Evolutionary conservation across 108 stramenopile genomes (phyloP), one percentile per base, ranked within the genome.

Genomic region (Cyclotella atomus): DNA sequence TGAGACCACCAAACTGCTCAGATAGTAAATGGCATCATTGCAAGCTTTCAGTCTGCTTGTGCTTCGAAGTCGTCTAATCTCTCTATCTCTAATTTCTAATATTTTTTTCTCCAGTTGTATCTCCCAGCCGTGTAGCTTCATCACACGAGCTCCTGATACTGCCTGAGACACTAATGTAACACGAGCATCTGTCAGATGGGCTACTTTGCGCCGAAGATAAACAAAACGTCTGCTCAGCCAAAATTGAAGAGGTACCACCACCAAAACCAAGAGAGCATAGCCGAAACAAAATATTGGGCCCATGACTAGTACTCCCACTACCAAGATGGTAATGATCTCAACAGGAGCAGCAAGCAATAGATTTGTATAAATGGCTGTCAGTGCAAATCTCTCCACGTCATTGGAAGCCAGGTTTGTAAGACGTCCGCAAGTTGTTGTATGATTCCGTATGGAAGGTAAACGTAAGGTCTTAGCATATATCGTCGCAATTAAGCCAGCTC

Each of bases 91-190:
- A 15, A 90, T 78, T 2, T 21, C 35, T 36, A 70, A 33, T 59
- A 96, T 96, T 49, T 90, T 84, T 12, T 87, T 76, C 45, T 81
- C 70, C 65, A 94, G 91, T 24, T 83, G 65, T 2, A 70, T 41
- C 78, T 96, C 95, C 82, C 87, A 93, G 0, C 91, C 95, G 24
- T 54, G 69, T 89, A 92, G 86, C 65, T 96, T 96, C 85, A 96
- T 85, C 10, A 94, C 82, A 9, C 95, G 82, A 17, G 82, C 85
- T 19, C 97, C 97, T 24, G 77, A 70, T 8, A 96, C 86, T 1
- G 95, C 95, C 77, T 98, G 95, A 0, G 90, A 92, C 4, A 96
- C 91, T 61, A 95, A 80, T 21, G 81, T 90, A 0, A 96, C 91
- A 17, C 97, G 71, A 28, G 84, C 65, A 72, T 97, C 97, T 23